These are phyloP conservation scores for Abrus pulchellus DNA, from an alignment of 306 rosid genomes.

Conservation along the genomic window DNA sequence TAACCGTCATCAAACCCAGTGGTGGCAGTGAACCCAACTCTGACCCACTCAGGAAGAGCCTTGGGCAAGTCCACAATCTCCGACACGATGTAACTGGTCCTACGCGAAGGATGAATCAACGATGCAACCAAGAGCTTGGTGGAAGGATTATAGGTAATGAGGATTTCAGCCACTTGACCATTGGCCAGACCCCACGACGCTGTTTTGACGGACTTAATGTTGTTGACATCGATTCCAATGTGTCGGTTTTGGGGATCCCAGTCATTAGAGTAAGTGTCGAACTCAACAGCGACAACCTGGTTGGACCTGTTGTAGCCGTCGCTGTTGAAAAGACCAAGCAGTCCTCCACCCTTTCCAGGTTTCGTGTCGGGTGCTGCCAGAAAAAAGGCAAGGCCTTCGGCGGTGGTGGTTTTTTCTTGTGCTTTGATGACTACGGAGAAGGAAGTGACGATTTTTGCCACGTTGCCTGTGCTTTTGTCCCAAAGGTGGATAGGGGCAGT, in stretches of 20 bases:
- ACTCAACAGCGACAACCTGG: not conserved
- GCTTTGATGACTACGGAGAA: not conserved
- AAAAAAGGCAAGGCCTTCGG: not conserved
- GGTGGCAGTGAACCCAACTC: not conserved
- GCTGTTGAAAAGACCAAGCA: not conserved
- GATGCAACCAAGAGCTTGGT: not conserved
- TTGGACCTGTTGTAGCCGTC: not conserved
- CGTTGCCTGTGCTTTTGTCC: not conserved
- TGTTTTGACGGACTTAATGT: not conserved
- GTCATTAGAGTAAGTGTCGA: not conserved
- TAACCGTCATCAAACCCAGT: accelerated
- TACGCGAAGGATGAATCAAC: not conserved
- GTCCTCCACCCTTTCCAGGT: not conserved
- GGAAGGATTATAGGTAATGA: not conserved
- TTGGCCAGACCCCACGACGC: slow-evolving; percentile 8
- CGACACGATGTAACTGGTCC: not conserved
- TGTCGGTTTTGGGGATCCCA: not conserved
- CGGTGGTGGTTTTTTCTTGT: not conserved
- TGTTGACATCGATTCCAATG: slow-evolving; percentile 3
- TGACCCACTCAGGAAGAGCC: not conserved
- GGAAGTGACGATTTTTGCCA: not conserved
- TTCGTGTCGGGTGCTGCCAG: not conserved
- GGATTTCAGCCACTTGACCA: not conserved
- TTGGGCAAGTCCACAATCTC: not conserved
- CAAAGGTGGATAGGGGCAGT: not conserved